Evolutionary conservation across 331 rosid genomes (phyloP), one percentile per base, ranked within the genome.

Genomic region (Spiraea crenata): DNA sequence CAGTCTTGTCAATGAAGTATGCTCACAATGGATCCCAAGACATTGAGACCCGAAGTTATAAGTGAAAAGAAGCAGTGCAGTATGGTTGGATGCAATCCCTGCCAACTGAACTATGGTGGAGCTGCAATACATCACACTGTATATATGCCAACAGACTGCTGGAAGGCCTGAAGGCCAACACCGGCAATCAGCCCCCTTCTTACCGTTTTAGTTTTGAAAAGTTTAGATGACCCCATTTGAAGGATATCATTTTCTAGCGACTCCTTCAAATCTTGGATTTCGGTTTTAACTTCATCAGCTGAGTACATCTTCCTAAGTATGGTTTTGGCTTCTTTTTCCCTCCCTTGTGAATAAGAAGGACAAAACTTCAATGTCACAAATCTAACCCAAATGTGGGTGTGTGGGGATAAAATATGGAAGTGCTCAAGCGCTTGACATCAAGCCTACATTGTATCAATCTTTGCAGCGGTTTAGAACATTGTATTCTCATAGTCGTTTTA

Each of bases 71-170:
- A 85, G 85, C 25, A 87, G 83, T 15, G 92, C 85, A 0, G 86
- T 83, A 55, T 6, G 11, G 34, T 87, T 85, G 3, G 86, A 81
- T 34, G 90, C 88, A 39, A 81, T 63, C 9, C 92, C 88, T 0
- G 90, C 92, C 4, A 87, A 44, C 54, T 85, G 86, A 47, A 87
- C 57, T 17, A 87, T 87, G 56, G 90, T 72, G 17, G 92, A 89
- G 35, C 92, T 87, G 49, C 77, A 87, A 73, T 87, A 87, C 91
- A 87, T 84, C 0, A 87, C 0, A 87, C 89, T 4, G 89, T 84
- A 52, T 87, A 84, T 46, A 87, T 87, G 11, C 89, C 92, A 9
- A 85, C 88, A 72, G 81, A 87, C 34, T 87, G 89, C 19, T 87
- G 92, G 74, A 85, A 85, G 1, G 85, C 72, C 74, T 85, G 90